Evolutionary conservation across 1,284 basidiomycete species (phyloP).

Genomic region (Cutaneotrichosporon cutaneum): DNA sequence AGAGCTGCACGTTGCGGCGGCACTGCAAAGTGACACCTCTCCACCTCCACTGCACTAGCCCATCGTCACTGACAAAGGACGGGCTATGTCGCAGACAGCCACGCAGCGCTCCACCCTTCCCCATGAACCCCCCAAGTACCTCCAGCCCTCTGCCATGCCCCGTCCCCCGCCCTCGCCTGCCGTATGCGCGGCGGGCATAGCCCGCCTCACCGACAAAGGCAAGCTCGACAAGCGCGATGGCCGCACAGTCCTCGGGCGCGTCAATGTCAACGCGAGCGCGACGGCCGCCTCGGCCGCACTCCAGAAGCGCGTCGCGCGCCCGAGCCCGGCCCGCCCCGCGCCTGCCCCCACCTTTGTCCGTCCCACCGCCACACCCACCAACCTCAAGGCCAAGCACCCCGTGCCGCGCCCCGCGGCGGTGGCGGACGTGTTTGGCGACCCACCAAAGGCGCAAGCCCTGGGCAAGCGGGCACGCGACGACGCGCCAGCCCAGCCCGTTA

Average conservation of each 20-base stretch:
- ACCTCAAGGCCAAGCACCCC: conserved; percentile 1
- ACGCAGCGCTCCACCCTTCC: neutral
- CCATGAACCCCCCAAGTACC: neutral
- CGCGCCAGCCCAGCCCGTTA: neutral
- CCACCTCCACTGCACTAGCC: neutral
- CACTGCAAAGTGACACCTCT: neutral
- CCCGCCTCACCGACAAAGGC: no score
- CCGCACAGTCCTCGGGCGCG: conserved; percentile 22
- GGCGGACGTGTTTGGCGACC: conserved; percentile 34
- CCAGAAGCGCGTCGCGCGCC: conserved; percentile 11
- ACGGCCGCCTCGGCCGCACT: neutral
- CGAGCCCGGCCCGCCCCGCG: neutral
- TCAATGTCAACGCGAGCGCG: conserved; percentile 20
- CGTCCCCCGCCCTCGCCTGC: conserved; percentile 4
- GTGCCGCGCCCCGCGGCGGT: conserved; percentile 28
- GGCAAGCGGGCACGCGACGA: conserved; percentile 20
- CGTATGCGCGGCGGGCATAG: neutral
- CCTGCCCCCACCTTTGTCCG: no score
- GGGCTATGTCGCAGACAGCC: conserved; percentile 28
- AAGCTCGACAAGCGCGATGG: conserved; percentile 1
- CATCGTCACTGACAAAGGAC: neutral
- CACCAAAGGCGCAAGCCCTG: conserved; percentile 8
- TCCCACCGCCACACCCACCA: no score
- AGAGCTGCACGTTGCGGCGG: neutral
- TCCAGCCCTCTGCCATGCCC: conserved; percentile 22